These are phyloP conservation scores for Quercus variabilis DNA, from an alignment of 306 rosid genomes.

Conservation along the genomic window DNA sequence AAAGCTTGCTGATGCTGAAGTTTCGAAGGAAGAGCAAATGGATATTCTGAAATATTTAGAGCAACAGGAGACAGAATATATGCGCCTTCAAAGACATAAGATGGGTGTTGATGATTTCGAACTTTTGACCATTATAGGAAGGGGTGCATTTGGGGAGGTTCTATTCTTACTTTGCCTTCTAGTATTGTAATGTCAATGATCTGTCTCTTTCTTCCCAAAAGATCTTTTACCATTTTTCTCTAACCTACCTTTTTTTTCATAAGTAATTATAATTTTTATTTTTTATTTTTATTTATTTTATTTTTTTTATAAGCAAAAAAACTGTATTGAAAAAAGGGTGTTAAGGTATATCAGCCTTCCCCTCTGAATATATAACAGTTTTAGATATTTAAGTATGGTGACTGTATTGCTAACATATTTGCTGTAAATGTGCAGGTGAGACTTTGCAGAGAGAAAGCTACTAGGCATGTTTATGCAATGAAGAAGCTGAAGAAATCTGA, in stretches of 20 bases:
- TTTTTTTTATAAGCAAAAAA: neutral
- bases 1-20: slow-evolving; percentile 92
- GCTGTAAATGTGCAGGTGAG: slow-evolving; percentile 57
- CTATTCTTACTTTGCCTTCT: neutral
- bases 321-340: neutral
- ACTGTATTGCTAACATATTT: neutral
- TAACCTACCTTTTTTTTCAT: neutral
- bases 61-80: slow-evolving; percentile 81
- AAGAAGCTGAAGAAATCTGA: slow-evolving; percentile 89
- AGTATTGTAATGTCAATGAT: neutral
- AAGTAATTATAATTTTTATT: too few relatives aligned
- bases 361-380: neutral
- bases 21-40: slow-evolving; percentile 75
- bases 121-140: slow-evolving; percentile 78
- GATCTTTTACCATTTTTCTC: neutral
- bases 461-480: slow-evolving; percentile 87
- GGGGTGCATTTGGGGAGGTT: slow-evolving; percentile 97
- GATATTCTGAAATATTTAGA: slow-evolving; percentile 71
- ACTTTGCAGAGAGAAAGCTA: slow-evolving; percentile 72
- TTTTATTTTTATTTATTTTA: neutral
- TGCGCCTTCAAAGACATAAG: slow-evolving; percentile 83
- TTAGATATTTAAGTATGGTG: neutral
- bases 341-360: too few relatives aligned
- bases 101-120: slow-evolving; percentile 93
- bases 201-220: neutral